Evolutionary conservation across 768 basidiomycete genomes (phyloP).

Genomic region (Agaricus blazei): DNA sequence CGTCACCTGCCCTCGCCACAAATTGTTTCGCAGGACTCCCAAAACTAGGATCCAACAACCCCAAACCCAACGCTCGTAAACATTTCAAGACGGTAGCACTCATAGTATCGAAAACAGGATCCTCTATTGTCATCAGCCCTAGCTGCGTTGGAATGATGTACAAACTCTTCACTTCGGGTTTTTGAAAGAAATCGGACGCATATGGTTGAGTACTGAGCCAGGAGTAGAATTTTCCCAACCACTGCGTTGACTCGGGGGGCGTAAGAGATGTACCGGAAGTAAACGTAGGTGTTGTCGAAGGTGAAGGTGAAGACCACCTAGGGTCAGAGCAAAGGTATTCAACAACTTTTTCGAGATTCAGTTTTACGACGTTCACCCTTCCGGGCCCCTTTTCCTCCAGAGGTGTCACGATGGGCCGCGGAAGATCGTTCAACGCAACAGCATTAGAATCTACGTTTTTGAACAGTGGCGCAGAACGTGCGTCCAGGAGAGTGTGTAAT

Average conservation of each 20-base stretch:
- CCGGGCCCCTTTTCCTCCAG: slow-evolving; percentile 19
- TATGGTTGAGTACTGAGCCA: not conserved
- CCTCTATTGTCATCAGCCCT: not conserved
- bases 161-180: not conserved
- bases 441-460: slow-evolving; percentile 13
- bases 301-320: not conserved
- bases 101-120: slow-evolving; percentile 1
- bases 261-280: not conserved
- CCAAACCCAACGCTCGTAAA: not conserved
- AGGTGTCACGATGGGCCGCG: slow-evolving; percentile 16
- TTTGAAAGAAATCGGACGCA: not conserved
- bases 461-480: not conserved
- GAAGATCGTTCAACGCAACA: slow-evolving; percentile 25
- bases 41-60: not conserved
- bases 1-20: not conserved
- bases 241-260: not conserved
- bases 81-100: not conserved
- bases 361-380: slow-evolving; percentile 25
- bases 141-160: slow-evolving; percentile 4
- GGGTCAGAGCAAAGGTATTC: slow-evolving; percentile 20
- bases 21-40: not conserved
- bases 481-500: slow-evolving; percentile 24
- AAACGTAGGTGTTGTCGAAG: not conserved
- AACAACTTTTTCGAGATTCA: slow-evolving; percentile 22
- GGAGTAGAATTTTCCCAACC: not conserved